Evolutionary conservation across 257 asterid genomes (phyloP).

Genomic region (Nyctanthes arbortristis): DNA sequence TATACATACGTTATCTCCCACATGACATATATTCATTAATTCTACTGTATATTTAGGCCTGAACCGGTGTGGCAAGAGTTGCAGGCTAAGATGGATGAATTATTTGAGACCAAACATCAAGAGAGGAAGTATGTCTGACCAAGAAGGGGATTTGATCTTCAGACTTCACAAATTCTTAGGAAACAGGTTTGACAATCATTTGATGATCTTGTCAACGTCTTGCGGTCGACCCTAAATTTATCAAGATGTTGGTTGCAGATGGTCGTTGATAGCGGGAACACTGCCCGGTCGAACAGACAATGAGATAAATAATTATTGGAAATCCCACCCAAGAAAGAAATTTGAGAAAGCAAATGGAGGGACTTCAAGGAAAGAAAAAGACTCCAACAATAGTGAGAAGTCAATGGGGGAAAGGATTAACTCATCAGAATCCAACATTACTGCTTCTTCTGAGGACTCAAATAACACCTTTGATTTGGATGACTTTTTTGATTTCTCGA

Average conservation of each 20-base stretch:
- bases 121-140: conserved; percentile 59
- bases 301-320: conserved; percentile 52
- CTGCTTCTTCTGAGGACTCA: conserved; percentile 24
- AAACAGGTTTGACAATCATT: conserved; percentile 34
- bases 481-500: conserved; percentile 62
- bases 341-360: conserved; percentile 30
- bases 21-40: neutral
- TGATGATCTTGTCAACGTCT: neutral
- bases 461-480: conserved; percentile 30
- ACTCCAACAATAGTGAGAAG: conserved; percentile 25
- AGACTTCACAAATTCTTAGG: conserved; percentile 59
- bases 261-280: conserved; percentile 48
- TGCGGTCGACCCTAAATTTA: neutral
- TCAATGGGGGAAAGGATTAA: conserved; percentile 19
- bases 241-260: conserved; percentile 11
- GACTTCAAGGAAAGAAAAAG: conserved; percentile 20
- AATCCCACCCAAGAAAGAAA: conserved; percentile 43
- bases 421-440: conserved; percentile 4
- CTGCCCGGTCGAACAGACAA: conserved; percentile 53
- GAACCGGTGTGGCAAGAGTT: conserved; percentile 49
- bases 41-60: conserved; percentile 32
- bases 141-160: conserved; percentile 60
- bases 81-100: conserved; percentile 65
- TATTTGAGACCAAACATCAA: conserved; percentile 57
- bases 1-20: neutral